Evolutionary conservation across 2,329 filamentous ascomycete species (phyloP).

Genomic region (Fusarium dimerum): DNA sequence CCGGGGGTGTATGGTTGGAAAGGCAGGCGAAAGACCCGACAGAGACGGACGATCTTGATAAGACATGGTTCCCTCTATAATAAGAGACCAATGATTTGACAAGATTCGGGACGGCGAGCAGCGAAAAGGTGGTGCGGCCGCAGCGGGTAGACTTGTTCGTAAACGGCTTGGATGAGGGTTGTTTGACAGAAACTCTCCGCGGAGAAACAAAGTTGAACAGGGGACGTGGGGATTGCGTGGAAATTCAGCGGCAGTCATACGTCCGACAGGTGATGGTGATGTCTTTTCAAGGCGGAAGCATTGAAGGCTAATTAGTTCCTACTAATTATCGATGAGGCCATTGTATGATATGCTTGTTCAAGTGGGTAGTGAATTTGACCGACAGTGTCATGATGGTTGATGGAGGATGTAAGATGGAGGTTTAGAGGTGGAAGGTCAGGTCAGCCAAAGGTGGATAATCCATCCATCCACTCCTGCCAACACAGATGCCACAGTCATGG

Average conservation of each 20-base stretch:
- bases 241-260: constrained; percentile 21
- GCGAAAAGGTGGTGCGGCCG: neutral
- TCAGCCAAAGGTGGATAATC: too few relatives aligned
- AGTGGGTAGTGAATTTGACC: constrained; percentile 1
- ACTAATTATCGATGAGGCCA: constrained; percentile 6
- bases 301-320: neutral
- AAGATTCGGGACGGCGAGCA: neutral
- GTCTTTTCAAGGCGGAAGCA: constrained; percentile 10
- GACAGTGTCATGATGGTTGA: neutral
- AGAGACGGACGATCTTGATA: constrained; percentile 23
- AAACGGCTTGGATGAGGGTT: neutral
- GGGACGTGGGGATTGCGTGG: constrained; percentile 11
- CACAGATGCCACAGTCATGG: neutral
- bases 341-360: constrained; percentile 2
- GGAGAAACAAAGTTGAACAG: constrained; percentile 21
- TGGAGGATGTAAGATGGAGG: too few relatives aligned
- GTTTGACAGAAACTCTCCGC: constrained; percentile 13
- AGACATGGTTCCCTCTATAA: constrained; percentile 2
- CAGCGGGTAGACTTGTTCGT: neutral
- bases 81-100: neutral
- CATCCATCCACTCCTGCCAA: too few relatives aligned
- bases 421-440: too few relatives aligned
- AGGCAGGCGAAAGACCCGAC: neutral
- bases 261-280: constrained; percentile 19
- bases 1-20: neutral